A percentile compares a stretch with the other conserved stretches of the same genome.
Evolutionary conservation across 2,329 filamentous ascomycete genomes (phyloP).

Genomic region (Fusarium sp.): DNA sequence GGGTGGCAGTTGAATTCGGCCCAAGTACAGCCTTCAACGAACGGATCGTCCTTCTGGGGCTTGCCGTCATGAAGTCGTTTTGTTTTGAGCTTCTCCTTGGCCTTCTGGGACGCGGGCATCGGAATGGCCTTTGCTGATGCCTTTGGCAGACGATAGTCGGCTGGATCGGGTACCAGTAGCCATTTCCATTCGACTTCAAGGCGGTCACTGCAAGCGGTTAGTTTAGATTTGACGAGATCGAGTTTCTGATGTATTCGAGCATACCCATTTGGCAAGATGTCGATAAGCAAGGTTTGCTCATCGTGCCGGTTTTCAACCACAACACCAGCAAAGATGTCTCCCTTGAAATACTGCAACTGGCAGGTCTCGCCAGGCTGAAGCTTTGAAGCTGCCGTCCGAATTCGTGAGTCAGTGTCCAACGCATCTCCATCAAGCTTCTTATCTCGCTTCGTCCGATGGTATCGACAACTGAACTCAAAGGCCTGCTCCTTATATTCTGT

Average conservation of each 20-base stretch:
- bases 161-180: conserved; percentile 76
- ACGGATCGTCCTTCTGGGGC: conserved; percentile 73
- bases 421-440: conserved; percentile 76
- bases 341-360: conserved; percentile 84
- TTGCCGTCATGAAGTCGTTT: conserved; percentile 70
- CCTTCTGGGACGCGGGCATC: conserved; percentile 71
- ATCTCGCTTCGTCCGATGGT: conserved; percentile 88
- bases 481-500: conserved; percentile 92
- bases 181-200: conserved; percentile 88
- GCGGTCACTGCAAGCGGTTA: conserved; percentile 69
- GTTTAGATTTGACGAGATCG: conserved; percentile 30
- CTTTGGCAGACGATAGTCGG: conserved; percentile 77
- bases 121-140: conserved; percentile 78
- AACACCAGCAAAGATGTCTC: conserved; percentile 90
- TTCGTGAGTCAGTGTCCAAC: conserved; percentile 75
- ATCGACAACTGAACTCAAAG: conserved; percentile 93
- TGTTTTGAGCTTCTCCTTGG: conserved; percentile 74
- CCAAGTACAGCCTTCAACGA: conserved; percentile 77
- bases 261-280: conserved; percentile 86
- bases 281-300: conserved; percentile 81
- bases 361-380: conserved; percentile 80
- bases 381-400: conserved; percentile 73
- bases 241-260: conserved; percentile 46
- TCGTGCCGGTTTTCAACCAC: conserved; percentile 83
- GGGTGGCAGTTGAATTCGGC: conserved; percentile 80